Base-by-base conservation (phyloP, 257 asterid species). In the Jaltomata sinuosa region DNA sequence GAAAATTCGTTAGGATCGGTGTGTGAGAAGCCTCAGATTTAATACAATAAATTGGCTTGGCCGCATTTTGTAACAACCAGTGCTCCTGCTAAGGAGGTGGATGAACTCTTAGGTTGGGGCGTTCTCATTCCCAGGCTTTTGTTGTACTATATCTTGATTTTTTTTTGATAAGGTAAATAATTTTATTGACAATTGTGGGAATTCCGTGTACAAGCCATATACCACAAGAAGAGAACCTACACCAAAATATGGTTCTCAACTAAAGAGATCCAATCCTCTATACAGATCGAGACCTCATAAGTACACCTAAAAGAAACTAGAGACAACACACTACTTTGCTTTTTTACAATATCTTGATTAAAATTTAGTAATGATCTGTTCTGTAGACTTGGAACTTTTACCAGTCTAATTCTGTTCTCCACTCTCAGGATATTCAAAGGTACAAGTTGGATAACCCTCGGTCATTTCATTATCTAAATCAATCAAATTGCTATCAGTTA, bases 401-500 rank as follows among this genome's bases (percentile, higher is more conserved):
- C 81, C 81, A 14, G 27, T 76, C 61, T 47, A 42, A 76, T 76
- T 47, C 81, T 47, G 61, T 27, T 76, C 61, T 47, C 61, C 9
- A 76, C 27, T 85, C 7, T 82, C 52, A 85, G 88, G 86, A 86
- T 64, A 69, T 61, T 79, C 67, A 52, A 53, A 77, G 49, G 77
- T 86, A 62, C 81, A 83, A 86, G 72, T 83, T 86, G 80, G 86
- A 77, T 57, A 65, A 83, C 11, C 86, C 86, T 52, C 71, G 68
- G 68, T 59, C 67, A 34, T 86, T 83, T 34, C 86, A 78, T 77
- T 86, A 86, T 54, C 84, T 86, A 40, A 86, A 86, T 80, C 86
- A 86, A 53, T 86, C 88, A 47, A 83, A 78, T 67, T 86, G 80
- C 83, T 72, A 72, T 64, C 53, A 83, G 53, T 83, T 86, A 49